Conservation (phyloP, 2,329 filamentous ascomycete species). For the Thelonectria olida region DNA sequence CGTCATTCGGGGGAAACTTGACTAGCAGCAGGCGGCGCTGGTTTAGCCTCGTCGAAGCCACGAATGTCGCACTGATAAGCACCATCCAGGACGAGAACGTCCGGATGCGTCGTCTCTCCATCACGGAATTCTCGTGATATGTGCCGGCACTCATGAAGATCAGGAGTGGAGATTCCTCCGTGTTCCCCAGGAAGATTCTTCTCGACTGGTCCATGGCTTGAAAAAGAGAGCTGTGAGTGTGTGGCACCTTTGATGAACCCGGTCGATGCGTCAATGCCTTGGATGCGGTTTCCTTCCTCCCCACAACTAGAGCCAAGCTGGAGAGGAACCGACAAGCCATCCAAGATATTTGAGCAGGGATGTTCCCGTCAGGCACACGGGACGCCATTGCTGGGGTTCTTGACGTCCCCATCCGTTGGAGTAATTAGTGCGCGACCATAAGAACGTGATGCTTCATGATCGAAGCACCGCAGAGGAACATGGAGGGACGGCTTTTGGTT, state of each 20-base stretch:
- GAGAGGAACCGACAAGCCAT: slow-evolving; percentile 32
- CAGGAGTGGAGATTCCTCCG: slow-evolving; percentile 14
- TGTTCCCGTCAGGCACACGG: slow-evolving; percentile 29
- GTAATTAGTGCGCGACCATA: neutral
- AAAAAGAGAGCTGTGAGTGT: slow-evolving; percentile 19
- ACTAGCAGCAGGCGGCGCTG: slow-evolving; percentile 15
- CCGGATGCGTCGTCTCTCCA: neutral
- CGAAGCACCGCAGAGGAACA: slow-evolving; percentile 1
- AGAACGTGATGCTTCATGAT: slow-evolving; percentile 4
- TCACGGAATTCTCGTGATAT: slow-evolving; percentile 9
- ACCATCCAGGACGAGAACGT: neutral
- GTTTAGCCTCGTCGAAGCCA: slow-evolving; percentile 4
- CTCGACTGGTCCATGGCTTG: slow-evolving; percentile 4
- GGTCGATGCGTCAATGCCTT: slow-evolving; percentile 54
- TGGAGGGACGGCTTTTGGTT: slow-evolving; percentile 21
- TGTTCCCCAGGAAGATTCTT: slow-evolving; percentile 1
- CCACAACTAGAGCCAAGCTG: slow-evolving; percentile 21
- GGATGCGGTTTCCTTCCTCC: slow-evolving; percentile 43
- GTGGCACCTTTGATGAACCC: slow-evolving; percentile 38
- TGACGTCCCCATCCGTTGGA: slow-evolving; percentile 11
- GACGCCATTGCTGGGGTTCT: slow-evolving; percentile 16
- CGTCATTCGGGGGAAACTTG: slow-evolving; percentile 16
- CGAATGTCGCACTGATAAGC: slow-evolving; percentile 3
- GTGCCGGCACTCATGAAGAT: slow-evolving; percentile 7
- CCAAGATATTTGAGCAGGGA: slow-evolving; percentile 29